Evolutionary conservation across 768 basidiomycete genomes (phyloP), one percentile per base, ranked within the genome.

Genomic region (Strobilomyces dryophilus): DNA sequence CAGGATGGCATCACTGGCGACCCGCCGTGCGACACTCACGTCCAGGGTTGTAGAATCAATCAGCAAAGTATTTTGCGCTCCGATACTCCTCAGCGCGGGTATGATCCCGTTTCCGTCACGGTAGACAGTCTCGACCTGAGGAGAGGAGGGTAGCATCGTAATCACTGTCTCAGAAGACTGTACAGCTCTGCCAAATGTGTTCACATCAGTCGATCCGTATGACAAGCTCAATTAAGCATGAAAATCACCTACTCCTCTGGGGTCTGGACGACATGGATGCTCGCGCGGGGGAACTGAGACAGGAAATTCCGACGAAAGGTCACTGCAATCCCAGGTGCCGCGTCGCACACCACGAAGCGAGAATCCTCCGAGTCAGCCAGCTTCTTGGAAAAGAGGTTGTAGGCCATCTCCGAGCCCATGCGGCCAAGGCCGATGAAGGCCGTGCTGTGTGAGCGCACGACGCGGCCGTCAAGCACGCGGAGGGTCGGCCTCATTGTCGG

Each of bases 41-140:
- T 95, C 92, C 36, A 95, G 75, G 0, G 95, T 95, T 9, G 95
- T 98, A 8, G 89, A 92, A 69, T 98, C 94, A 47, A 98, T 89
- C 58, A 85, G 83, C 11, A 95, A 65, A 0, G 88, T 87, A 21
- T 63, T 57, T 27, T 71, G 66, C 29, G 69, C 51, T 14, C 77
- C 73, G 1, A 61, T 60, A n/a, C 60, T 62, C 2, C 70, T 45
- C 36, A 95, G 72, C 0, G 82, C 77, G 5, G 86, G 77, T 52
- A 91, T 72, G 48, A 95, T 81, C 0, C 84, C 85, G n/a, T 73
- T 71, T 44, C 70, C 69, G 39, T 77, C 75, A 20, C 75, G 63
- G 67, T 94, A 95, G 10, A 94, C 93, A 46, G 76, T 71, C 47
- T 81, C 75, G 39, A 97, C 93, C 59, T 98, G 88, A 0, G 92